Evolutionary conservation across 148 eudicot species (phyloP).

Genomic region (Dysphania ambrosioides): DNA sequence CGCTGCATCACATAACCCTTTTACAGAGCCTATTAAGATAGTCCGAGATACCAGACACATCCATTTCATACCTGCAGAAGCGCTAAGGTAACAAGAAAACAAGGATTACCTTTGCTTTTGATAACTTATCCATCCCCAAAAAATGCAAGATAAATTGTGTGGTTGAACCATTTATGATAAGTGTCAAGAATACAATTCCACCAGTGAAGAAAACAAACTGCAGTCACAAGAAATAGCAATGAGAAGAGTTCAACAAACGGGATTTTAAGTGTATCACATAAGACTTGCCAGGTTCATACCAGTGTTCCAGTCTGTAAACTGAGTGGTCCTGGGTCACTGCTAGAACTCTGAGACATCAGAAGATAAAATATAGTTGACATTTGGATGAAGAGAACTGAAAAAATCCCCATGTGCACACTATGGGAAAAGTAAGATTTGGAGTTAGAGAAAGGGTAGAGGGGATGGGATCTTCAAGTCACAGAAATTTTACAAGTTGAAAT

Average conservation of each 20-base stretch:
- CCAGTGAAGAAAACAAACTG: slow-evolving; percentile 98
- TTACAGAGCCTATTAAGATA: not conserved
- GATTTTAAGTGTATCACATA: slow-evolving; percentile 3
- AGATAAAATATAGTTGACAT: not conserved
- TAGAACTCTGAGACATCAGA: slow-evolving; percentile 61
- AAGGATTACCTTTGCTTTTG: slow-evolving; percentile 69
- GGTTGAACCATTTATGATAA: slow-evolving; percentile 86
- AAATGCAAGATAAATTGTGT: slow-evolving; percentile 69
- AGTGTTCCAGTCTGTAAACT: slow-evolving; percentile 71
- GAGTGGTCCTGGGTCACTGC: slow-evolving; percentile 49
- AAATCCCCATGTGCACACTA: not conserved
- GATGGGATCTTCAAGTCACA: not conserved
- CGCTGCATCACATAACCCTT: not conserved
- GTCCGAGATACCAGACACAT: not conserved
- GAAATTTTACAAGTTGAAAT: no score
- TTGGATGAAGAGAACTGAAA: not conserved
- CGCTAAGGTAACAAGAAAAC: slow-evolving; percentile 15
- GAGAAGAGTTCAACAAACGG: slow-evolving; percentile 3
- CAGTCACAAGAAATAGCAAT: slow-evolving; percentile 26
- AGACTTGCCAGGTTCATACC: slow-evolving; percentile 45
- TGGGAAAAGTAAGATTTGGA: not conserved
- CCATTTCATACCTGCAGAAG: not conserved
- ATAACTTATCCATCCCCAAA: slow-evolving; percentile 64
- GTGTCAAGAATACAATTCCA: slow-evolving; percentile 84
- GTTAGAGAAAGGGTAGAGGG: not conserved